Base-by-base conservation (phyloP, 306 rosid genomes). In the cucumber (Cucumis sativus) region DNA sequence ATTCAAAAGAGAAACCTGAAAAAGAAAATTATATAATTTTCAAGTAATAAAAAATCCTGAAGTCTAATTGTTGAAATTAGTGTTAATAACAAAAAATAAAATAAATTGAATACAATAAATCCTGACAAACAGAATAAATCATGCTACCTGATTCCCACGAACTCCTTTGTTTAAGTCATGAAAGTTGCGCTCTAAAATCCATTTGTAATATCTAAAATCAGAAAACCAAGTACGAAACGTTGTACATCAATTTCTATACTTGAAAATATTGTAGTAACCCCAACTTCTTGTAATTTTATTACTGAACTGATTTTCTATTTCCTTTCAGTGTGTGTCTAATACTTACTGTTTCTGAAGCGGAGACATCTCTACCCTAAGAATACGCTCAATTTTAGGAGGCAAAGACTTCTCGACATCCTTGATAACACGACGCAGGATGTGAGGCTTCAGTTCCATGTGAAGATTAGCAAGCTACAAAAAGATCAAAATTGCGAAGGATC, bases 121-220 rank as follows among this genome's bases (percentile, higher is more conserved):
- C 20, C 56, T 13, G 37, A 41, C 74, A 41, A 41, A 51, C 33
- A 64, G 3, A 51, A 57, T 75, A 39, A 70, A 33, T 16, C 51
- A 65, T 65, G 33, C 73, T 52, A 95, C 99, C 99, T 96, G 99
- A 89, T 96, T 96, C 82, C 99, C 99, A 69, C 99, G 99, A 84
- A 96, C 99, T 82, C 99, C 99, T 88, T 92, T 96, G 92, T 96
- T 96, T 84, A 96, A 86, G 77, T 96, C 96, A 78, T 89, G 97
- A 77, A 96, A 96, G 89, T 96, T 96, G 66, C 99, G 99, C 80
- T 96, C 99, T 93, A 96, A 91, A 83, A 96, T 96, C 99, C 99
- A 96, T 84, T 96, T 96, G 81, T 96, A 96, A 86, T 96, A 96
- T 92, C 99, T 96, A 83, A 56, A 83, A 52, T 55, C 76, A 51